phyloP scores from a whole-genome alignment of 2,329 filamentous ascomycete genomes.

The Dendryphion nanum region DNA sequence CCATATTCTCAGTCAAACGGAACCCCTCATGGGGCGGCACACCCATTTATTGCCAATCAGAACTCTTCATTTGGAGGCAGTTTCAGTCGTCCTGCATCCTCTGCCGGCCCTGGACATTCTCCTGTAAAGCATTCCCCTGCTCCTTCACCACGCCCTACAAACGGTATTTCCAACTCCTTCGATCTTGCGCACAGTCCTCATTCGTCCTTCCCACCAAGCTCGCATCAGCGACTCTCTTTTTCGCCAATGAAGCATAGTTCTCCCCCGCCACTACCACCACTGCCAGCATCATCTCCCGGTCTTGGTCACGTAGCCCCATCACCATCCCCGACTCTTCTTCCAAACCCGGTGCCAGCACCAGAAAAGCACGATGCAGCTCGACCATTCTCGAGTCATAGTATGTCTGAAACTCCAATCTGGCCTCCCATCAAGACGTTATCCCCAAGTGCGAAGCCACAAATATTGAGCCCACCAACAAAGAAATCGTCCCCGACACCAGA shows the following conservation, averaged over 20 bases:
- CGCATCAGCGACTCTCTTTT: conserved; percentile 31
- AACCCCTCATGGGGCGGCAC: conserved; percentile 21
- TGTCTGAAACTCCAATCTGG: conserved; percentile 47
- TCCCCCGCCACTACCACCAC: conserved; percentile 35
- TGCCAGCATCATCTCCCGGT: conserved; percentile 28
- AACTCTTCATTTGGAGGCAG: conserved; percentile 19
- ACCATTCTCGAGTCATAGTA: conserved; percentile 31
- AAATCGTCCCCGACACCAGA: conserved; percentile 32
- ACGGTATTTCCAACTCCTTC: conserved; percentile 29
- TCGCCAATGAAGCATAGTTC: conserved; percentile 42
- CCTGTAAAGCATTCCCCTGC: conserved; percentile 37
- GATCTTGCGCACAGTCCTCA: conserved; percentile 42
- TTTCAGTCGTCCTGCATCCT: conserved; percentile 32
- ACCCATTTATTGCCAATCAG: conserved; percentile 19
- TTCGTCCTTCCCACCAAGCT: conserved; percentile 46
- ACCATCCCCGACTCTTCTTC: conserved; percentile 31
- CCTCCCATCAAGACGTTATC: conserved; percentile 59
- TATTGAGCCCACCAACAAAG: conserved; percentile 62
- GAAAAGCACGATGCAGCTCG: conserved; percentile 45
- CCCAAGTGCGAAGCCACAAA: conserved; percentile 57
- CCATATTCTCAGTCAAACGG: conserved; percentile 26
- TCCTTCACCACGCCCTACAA: conserved; percentile 33
- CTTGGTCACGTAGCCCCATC: conserved; percentile 25
- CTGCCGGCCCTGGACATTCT: conserved; percentile 25
- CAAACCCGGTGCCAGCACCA: conserved; percentile 42